These are phyloP conservation scores for Stellera chamaejasme DNA, from an alignment of 345 rosid species.

Conservation along the genomic window DNA sequence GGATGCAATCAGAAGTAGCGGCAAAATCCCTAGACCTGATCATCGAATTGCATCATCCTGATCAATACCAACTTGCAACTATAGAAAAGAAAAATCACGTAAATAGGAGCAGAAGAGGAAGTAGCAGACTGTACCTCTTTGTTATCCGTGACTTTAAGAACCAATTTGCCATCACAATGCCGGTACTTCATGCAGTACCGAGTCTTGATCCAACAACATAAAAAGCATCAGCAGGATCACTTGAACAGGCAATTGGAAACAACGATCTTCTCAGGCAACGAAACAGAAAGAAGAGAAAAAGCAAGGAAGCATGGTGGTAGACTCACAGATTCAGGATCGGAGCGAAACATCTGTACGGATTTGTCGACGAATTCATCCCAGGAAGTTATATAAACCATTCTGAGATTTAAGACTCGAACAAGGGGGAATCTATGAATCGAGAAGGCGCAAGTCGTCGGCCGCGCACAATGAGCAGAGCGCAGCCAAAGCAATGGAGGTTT, in stretches of 20 bases:
- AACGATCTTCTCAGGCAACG: conserved; percentile 7
- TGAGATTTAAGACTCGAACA: conserved; percentile 4
- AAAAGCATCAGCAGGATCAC: conserved; percentile 4
- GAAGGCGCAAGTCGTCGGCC: too few relatives aligned
- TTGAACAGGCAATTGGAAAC: not conserved
- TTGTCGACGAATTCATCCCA: conserved; percentile 89
- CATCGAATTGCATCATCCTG: too few relatives aligned
- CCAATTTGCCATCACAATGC: conserved; percentile 90
- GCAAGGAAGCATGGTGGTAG: conserved; percentile 1
- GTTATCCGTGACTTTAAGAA: conserved; percentile 97
- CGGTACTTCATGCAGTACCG: conserved; percentile 89
- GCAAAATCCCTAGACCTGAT: too few relatives aligned
- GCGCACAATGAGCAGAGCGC: not conserved
- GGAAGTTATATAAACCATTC: conserved; percentile 65
- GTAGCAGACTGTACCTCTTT: conserved; percentile 47
- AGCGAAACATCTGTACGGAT: conserved; percentile 71
- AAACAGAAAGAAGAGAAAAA: conserved; percentile 9
- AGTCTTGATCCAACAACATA: conserved; percentile 37
- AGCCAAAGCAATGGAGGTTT: not conserved
- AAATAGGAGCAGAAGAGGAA: not conserved
- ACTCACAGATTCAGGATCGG: conserved; percentile 86
- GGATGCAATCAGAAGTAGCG: too few relatives aligned
- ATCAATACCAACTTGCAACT: too few relatives aligned
- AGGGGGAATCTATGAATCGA: not conserved
- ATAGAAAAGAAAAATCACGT: too few relatives aligned